Conservation (phyloP, 2,329 filamentous ascomycete genomes). For the Chaetomium strumarium region DNA sequence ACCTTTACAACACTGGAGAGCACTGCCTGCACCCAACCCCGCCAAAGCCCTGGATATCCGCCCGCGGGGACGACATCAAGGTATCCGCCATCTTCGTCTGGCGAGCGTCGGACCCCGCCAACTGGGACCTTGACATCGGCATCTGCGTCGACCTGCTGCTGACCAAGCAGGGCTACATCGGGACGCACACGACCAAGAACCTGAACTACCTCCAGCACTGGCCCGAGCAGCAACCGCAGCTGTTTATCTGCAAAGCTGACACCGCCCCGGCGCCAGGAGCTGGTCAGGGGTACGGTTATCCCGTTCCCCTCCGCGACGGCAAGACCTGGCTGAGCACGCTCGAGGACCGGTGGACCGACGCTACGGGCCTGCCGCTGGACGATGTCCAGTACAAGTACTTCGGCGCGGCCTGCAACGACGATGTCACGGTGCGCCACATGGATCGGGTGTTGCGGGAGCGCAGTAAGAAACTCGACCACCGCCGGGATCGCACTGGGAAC, state of each 20-base stretch:
- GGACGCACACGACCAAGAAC: background rate
- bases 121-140: background rate
- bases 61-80: background rate
- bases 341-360: background rate
- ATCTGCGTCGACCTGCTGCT: background rate
- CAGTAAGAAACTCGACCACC: background rate
- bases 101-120: background rate
- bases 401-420: background rate
- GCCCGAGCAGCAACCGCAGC: background rate
- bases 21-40: background rate
- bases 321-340: background rate
- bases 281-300: background rate
- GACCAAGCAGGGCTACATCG: background rate
- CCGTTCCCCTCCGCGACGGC: background rate
- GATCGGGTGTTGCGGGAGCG: background rate
- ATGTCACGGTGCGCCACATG: background rate
- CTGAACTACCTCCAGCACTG: no score
- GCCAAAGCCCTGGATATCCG: background rate
- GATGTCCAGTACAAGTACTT: background rate
- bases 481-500: background rate
- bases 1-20: background rate
- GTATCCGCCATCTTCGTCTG: background rate
- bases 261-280: background rate
- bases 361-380: background rate
- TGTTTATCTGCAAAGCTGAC: background rate